Percentiles rank a stretch among this genome's conserved stretches.
Evolutionary conservation across 2,329 filamentous ascomycete genomes (phyloP).

Genomic region (Pleomassaria siparia): DNA sequence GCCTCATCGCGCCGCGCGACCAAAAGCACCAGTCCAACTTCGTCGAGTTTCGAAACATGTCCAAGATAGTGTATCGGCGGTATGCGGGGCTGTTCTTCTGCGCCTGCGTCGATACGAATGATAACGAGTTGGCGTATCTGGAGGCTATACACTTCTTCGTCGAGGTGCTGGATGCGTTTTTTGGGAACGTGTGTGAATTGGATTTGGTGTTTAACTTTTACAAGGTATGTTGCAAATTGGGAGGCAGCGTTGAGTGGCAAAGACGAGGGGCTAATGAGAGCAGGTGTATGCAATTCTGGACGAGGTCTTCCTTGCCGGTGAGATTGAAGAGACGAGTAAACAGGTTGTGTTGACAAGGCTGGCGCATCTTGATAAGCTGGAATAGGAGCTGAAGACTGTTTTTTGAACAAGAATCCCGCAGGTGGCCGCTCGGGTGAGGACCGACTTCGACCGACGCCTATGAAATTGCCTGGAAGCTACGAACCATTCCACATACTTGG

Average conservation of each 20-base stretch:
- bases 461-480: too few species aligned
- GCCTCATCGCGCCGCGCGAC: conserved; percentile 93
- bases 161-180: conserved; percentile 97
- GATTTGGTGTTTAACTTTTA: conserved; percentile 80
- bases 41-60: conserved; percentile 83
- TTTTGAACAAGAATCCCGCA: background rate
- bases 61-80: conserved; percentile 95
- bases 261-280: conserved; percentile 8
- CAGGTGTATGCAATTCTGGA: conserved; percentile 96
- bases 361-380: conserved; percentile 95
- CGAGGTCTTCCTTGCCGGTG: conserved; percentile 94
- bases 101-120: conserved; percentile 97
- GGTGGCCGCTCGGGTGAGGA: background rate
- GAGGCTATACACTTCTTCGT: conserved; percentile 99
- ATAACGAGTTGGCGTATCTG: conserved; percentile 95
- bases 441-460: too few species aligned
- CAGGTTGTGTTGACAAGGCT: conserved; percentile 92
- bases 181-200: conserved; percentile 97
- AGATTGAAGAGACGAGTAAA: conserved; percentile 98
- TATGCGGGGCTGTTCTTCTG: conserved; percentile 99
- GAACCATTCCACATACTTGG: too few species aligned
- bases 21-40: conserved; percentile 99
- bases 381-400: conserved; percentile 52
- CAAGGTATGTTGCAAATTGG: conserved; percentile 52
- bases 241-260: background rate